phyloP scores from a whole-genome alignment of 345 rosid species.

The Eucalyptus pauciflora region DNA sequence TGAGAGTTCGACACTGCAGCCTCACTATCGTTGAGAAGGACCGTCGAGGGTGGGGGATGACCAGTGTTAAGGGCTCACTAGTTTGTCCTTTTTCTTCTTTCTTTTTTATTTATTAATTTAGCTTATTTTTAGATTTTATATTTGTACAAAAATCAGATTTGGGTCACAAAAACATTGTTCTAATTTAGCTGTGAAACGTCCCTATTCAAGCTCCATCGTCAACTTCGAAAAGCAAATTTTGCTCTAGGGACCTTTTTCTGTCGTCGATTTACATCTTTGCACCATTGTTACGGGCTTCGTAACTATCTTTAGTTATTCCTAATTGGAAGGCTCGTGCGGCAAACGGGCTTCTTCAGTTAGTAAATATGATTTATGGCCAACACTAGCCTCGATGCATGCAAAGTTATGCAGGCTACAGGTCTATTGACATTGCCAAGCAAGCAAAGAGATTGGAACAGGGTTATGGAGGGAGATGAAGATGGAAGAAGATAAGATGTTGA shows the following conservation, averaged over 20 bases:
- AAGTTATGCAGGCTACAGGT: background rate
- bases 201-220: background rate
- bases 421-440: background rate
- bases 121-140: fast-evolving
- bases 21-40: fast-evolving
- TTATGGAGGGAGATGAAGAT: no score
- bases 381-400: background rate
- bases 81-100: fast-evolving
- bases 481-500: no score
- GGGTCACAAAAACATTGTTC: no score
- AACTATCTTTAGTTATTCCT: background rate
- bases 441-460: background rate
- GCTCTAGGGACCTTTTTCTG: no score
- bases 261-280: fast-evolving
- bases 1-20: no score
- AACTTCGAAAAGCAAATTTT: background rate
- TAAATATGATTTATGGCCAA: background rate
- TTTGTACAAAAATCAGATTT: background rate
- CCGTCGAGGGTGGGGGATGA: no score
- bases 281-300: background rate
- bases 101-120: no score
- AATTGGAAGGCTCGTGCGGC: background rate
- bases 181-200: background rate
- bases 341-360: background rate
- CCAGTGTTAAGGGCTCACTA: no score